Evolutionary conservation across 441 rosid species (phyloP).

Genomic region (Erodium texanum): DNA sequence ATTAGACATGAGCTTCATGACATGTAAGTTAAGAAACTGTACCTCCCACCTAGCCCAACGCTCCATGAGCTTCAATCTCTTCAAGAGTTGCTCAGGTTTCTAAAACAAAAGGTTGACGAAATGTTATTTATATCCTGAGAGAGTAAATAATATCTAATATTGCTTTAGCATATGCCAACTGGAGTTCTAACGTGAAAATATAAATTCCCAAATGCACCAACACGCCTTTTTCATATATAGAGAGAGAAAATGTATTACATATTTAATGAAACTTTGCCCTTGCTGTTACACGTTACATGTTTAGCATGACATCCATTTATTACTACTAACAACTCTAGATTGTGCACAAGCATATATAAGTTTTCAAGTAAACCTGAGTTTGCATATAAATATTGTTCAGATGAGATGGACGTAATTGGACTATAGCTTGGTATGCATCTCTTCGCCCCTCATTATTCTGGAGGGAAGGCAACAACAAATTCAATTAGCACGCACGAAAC

Average conservation of each 20-base stretch:
- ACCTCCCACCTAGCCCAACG: neutral
- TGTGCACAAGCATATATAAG: neutral
- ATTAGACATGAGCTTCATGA: neutral
- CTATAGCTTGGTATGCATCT: conserved; percentile 92
- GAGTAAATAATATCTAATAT: neutral
- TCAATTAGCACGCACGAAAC: conserved; percentile 11
- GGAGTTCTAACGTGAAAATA: neutral
- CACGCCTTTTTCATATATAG: no score
- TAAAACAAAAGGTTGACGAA: conserved; percentile 22
- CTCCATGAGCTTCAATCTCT: conserved; percentile 35
- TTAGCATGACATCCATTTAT: neutral
- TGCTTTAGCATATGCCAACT: neutral
- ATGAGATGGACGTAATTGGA: conserved; percentile 85
- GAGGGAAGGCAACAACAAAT: conserved; percentile 16
- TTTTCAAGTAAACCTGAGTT: conserved; percentile 59
- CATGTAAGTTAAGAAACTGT: neutral
- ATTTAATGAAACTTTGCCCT: neutral
- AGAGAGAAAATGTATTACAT: no score
- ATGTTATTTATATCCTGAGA: conserved; percentile 10
- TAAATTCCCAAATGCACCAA: no score
- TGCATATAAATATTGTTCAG: conserved; percentile 87
- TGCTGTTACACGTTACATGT: neutral
- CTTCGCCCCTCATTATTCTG: conserved; percentile 82
- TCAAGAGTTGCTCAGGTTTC: conserved; percentile 98
- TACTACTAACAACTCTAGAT: neutral